These are phyloP conservation scores for Xerocomellus dryophilus DNA, from an alignment of 768 basidiomycete species.

Conservation along the genomic window DNA sequence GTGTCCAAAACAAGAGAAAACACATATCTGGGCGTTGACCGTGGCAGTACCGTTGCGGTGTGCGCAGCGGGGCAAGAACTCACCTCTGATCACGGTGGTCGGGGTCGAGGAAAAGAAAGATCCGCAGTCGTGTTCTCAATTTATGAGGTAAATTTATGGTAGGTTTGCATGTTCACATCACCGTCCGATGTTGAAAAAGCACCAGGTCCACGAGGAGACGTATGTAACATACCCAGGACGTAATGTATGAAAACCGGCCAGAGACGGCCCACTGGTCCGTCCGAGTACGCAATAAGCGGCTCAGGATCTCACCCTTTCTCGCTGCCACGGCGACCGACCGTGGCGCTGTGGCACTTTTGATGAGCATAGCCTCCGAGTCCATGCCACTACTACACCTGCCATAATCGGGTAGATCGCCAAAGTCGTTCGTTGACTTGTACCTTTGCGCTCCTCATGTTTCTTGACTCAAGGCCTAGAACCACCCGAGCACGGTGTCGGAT, in stretches of 20 bases:
- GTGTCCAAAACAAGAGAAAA: conserved; percentile 23
- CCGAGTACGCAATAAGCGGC: neutral
- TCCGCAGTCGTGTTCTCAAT: neutral
- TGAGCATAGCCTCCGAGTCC: neutral
- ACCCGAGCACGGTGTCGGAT: neutral
- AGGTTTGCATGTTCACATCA: neutral
- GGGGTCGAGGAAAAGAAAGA: neutral
- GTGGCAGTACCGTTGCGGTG: too few relatives aligned
- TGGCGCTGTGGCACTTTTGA: neutral
- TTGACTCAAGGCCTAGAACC: neutral
- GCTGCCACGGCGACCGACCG: neutral
- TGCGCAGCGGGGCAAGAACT: neutral
- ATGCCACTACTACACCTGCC: conserved; percentile 9
- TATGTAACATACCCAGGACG: neutral
- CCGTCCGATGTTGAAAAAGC: neutral
- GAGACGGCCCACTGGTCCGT: too few relatives aligned
- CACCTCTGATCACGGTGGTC: neutral
- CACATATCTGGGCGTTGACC: conserved; percentile 1
- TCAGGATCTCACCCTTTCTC: too few relatives aligned
- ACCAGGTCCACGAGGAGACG: too few relatives aligned
- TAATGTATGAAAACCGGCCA: neutral
- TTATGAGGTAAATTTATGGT: neutral
- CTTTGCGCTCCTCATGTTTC: neutral
- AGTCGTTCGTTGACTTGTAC: neutral
- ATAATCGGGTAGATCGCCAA: conserved; percentile 10